Conservation (phyloP, 2,329 filamentous ascomycete species). For the Neoarthrinium moseri region DNA sequence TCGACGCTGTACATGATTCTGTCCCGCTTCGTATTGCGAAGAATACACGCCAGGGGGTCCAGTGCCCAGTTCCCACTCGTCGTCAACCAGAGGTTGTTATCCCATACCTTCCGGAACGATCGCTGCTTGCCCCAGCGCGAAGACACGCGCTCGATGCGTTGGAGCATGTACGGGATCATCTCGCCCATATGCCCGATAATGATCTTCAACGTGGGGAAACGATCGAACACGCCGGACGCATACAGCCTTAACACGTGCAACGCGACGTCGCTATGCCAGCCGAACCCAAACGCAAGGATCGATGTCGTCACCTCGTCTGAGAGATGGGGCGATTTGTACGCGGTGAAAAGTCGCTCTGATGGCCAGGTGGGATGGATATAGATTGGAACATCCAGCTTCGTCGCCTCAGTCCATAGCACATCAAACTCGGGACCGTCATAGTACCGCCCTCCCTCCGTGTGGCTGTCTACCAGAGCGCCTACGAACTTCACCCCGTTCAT, state of each 20-base stretch:
- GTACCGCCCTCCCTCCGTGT: conserved; percentile 21
- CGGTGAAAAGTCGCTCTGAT: conserved; percentile 21
- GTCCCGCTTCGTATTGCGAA: conserved; percentile 41
- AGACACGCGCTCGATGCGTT: conserved; percentile 35
- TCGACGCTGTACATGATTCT: conserved; percentile 53
- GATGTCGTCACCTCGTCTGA: conserved; percentile 28
- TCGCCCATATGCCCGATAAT: conserved; percentile 53
- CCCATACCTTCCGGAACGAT: conserved; percentile 46
- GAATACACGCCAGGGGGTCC: conserved; percentile 39
- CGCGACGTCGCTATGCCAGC: conserved; percentile 50
- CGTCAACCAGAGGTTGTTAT: conserved; percentile 53
- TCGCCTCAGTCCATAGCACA: conserved; percentile 36
- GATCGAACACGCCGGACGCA: conserved; percentile 53
- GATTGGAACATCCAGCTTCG: conserved; percentile 39
- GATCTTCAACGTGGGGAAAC: conserved; percentile 51
- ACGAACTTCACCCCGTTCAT: conserved; percentile 2
- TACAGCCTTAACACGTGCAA: conserved; percentile 49
- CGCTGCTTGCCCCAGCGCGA: conserved; percentile 28
- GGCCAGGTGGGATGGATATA: conserved; percentile 40
- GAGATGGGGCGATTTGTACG: conserved; percentile 29
- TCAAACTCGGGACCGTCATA: conserved; percentile 43
- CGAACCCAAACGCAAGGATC: conserved; percentile 38
- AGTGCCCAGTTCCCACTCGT: conserved; percentile 50
- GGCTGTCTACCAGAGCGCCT: conserved; percentile 8
- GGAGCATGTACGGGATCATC: conserved; percentile 51